phyloP scores from a whole-genome alignment of 208 protist genomes.

The Crithidia brevicula region DNA sequence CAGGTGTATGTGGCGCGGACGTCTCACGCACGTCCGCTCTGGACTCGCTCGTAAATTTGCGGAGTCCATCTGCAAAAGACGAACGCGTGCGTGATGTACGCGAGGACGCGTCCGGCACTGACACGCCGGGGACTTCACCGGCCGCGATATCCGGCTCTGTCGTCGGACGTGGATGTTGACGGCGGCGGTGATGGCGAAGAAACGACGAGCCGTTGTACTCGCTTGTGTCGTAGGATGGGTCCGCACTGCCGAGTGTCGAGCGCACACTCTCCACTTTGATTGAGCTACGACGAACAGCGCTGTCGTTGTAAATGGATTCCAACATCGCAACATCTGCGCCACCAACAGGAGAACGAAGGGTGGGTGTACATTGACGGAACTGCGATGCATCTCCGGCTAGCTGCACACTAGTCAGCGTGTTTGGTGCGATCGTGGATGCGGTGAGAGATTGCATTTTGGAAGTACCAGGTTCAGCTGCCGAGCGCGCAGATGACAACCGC shows the following conservation, averaged over 20 bases:
- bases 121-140: not conserved
- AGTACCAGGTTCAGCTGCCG: not conserved
- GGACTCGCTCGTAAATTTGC: not conserved
- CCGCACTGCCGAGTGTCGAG: too few species aligned
- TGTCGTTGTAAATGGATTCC: not conserved
- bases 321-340: not conserved
- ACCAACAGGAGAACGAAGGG: not conserved
- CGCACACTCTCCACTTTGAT: not conserved
- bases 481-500: not conserved
- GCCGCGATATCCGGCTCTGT: not conserved
- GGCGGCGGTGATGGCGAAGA: not conserved
- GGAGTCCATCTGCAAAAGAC: constrained; percentile 18
- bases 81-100: not conserved
- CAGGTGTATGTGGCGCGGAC: not conserved
- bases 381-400: not conserved
- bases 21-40: not conserved
- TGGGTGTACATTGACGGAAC: not conserved
- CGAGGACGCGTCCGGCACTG: not conserved
- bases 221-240: not conserved
- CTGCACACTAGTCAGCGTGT: not conserved
- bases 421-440: not conserved
- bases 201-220: not conserved
- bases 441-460: not conserved
- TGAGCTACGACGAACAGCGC: not conserved
- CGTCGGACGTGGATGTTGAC: not conserved